Evolutionary conservation across 495 filamentous ascomycete genomes (phyloP), one percentile per base, ranked within the genome.

Genomic region (Schizothecium vesticola): DNA sequence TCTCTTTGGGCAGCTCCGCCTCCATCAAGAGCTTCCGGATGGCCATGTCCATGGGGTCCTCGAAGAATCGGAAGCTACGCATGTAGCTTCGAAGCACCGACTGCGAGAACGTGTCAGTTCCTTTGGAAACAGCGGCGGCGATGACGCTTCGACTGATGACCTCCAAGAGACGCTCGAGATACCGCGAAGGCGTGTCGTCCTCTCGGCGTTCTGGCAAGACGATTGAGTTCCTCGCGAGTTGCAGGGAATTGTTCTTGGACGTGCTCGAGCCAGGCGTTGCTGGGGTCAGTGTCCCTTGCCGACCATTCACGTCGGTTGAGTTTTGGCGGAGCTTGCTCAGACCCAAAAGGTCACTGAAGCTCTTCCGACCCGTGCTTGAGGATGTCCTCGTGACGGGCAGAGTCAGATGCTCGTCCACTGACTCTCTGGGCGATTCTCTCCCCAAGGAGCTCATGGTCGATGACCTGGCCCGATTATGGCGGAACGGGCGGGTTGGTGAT

Each of bases 41-140:
- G 11, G 94, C 89, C 94, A 99, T 98, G 76, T 99, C 95, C 78
- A 99, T 92, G 1, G 95, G 94, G 73, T 97, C 95, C 33, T 92
- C 92, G 68, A 96, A 96, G 80, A 97, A 98, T 59, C 88, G 86
- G 77, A 99, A 98, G 9, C 90, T 88, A 63, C 94, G 86, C 92
- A 97, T 97, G 75, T 96, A 97, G 73, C 94, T 97, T 63, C 94
- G 87, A 31, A 99, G 77, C 3, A 93, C 92, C 7, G 90, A 86
- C 64, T 89, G 88, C 33, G 86, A 91, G 77, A 99, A 99, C 0
- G 89, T 79, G 69, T 99, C 93, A 5, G 85, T 88, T 21, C 88
- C 90, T 75, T 96, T 96, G 16, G 91, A 91, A 22, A 98, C 77
- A 16, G 92, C 85, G 26, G 90, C 90, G 7, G 91, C 92, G 69